Evolutionary conservation across 108 stramenopile genomes (phyloP), one percentile per base, ranked within the genome.

Genomic region (Conticribra weissflogii): DNA sequence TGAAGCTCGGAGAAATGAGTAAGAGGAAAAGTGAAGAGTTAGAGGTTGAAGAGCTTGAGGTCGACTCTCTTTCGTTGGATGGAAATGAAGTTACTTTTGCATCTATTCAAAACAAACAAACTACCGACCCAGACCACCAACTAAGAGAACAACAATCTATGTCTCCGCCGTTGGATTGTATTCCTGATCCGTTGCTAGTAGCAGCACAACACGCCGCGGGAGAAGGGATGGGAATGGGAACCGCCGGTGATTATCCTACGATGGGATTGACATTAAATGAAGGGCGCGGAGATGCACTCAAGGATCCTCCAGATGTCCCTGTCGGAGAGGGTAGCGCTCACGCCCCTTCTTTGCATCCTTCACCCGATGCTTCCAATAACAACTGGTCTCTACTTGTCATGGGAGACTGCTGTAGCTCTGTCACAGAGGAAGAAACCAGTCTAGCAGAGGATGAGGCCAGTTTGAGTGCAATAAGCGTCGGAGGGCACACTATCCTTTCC

Each of bases 371-470:
- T 29, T n/a, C 65, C 36, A 46, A n/a, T n/a, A n/a, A n/a, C n/a
- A n/a, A 66, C 15, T 52, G 45, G 34, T 46, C 55, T 9, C 47
- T 72, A 1, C 60, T 63, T 36, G 23, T 72, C 24, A 55, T 51
- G 41, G 54, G 30, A n/a, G 72, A 74, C 31, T 74, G 64, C 27
- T 74, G 49, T 36, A 74, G 72, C 57, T 74, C 72, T 36, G 72
- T 74, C 5, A 72, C 72, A 5, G 72, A 72, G 29, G 72, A 72
- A 48, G 72, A 72, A 57, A 72, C 63, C 18, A 72, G 72, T 50
- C 25, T 72, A 16, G 63, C 72, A 3, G 72, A 72, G 29, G 72
- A 72, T 56, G 72, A 72, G 63, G 72, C 63, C n/a, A 72, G 72
- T 54, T 21, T 71, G 21, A 71, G 70, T 54, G 70, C 70, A 0